phyloP scores from a whole-genome alignment of 768 basidiomycete species.

The Kwoniella pini region DNA sequence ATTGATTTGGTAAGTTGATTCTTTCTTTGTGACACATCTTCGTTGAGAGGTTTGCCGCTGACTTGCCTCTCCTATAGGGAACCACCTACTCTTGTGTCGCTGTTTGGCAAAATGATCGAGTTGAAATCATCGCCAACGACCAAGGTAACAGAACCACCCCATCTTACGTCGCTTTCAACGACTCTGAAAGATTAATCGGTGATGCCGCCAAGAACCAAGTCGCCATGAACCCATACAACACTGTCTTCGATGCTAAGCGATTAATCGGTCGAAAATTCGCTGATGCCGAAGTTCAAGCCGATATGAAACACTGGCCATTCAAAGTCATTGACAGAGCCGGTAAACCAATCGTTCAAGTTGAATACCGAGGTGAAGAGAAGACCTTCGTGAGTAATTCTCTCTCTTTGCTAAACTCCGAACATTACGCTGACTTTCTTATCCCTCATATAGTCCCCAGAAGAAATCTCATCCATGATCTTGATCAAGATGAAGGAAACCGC shows the following conservation, averaged over 20 bases:
- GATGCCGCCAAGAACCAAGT: conserved; percentile 96
- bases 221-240: conserved; percentile 97
- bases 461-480: conserved; percentile 93
- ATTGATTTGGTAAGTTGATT: conserved; percentile 56
- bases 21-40: conserved; percentile 43
- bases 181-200: conserved; percentile 94
- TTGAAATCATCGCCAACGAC: conserved; percentile 81
- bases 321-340: conserved; percentile 72
- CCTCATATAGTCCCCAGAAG: conserved; percentile 73
- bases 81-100: conserved; percentile 99
- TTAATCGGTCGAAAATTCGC: conserved; percentile 70
- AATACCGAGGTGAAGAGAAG: conserved; percentile 74
- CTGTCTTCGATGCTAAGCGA: conserved; percentile 98
- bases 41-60: conserved; percentile 10
- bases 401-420: background rate
- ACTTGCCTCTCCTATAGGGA: conserved; percentile 56
- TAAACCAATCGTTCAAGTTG: conserved; percentile 76
- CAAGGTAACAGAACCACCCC: conserved; percentile 85
- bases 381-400: conserved; percentile 68
- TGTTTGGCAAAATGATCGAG: conserved; percentile 99
- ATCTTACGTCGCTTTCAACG: conserved; percentile 93
- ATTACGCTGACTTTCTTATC: conserved; percentile 18
- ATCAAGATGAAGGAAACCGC: conserved; percentile 99
- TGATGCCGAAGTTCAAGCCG: conserved; percentile 59
- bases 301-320: conserved; percentile 66